Percentiles rank a stretch among this genome's conserved stretches.
These are phyloP conservation scores for Paraphaeosphaeria minitans DNA, from an alignment of 2,329 filamentous ascomycete species.

Conservation along the genomic window DNA sequence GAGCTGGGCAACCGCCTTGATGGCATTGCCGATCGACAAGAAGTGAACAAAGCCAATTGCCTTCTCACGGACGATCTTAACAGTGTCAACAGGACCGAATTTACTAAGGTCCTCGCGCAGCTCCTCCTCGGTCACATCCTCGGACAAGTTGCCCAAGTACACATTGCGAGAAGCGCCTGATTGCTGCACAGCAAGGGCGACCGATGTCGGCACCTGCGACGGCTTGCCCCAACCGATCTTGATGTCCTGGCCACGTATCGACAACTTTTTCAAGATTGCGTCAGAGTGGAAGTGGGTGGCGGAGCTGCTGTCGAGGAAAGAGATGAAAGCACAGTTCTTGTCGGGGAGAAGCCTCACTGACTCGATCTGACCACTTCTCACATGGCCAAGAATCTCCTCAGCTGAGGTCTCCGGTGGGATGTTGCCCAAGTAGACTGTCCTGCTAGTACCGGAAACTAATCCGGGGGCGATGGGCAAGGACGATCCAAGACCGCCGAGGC, in stretches of 20 bases:
- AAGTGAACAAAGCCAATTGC: slow-evolving; percentile 98
- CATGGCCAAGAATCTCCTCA: slow-evolving; percentile 95
- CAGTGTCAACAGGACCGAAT: slow-evolving; percentile 93
- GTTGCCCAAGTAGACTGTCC: slow-evolving; percentile 96
- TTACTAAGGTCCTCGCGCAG: slow-evolving; percentile 93
- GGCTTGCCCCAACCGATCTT: slow-evolving; percentile 99
- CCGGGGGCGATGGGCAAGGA: slow-evolving; percentile 78
- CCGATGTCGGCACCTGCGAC: slow-evolving; percentile 95
- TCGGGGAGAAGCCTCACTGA: slow-evolving; percentile 96
- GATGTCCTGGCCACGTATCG: slow-evolving; percentile 98
- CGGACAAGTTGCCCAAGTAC: slow-evolving; percentile 89
- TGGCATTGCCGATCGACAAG: slow-evolving; percentile 94
- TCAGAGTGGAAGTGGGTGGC: slow-evolving; percentile 99
- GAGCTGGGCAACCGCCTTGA: slow-evolving; percentile 96
- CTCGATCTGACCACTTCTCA: slow-evolving; percentile 96
- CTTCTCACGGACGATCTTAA: slow-evolving; percentile 98
- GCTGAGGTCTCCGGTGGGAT: slow-evolving; percentile 97
- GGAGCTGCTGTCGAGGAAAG: slow-evolving; percentile 95
- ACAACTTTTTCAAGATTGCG: slow-evolving; percentile 98
- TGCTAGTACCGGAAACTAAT: slow-evolving; percentile 85
- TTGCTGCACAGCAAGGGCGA: slow-evolving; percentile 96
- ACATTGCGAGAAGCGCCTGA: slow-evolving; percentile 96
- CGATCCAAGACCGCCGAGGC: slow-evolving; percentile 69
- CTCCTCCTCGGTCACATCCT: slow-evolving; percentile 90
- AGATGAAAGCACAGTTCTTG: slow-evolving; percentile 99